Conservation (phyloP, 768 basidiomycete genomes). For the Collybia sordida region DNA sequence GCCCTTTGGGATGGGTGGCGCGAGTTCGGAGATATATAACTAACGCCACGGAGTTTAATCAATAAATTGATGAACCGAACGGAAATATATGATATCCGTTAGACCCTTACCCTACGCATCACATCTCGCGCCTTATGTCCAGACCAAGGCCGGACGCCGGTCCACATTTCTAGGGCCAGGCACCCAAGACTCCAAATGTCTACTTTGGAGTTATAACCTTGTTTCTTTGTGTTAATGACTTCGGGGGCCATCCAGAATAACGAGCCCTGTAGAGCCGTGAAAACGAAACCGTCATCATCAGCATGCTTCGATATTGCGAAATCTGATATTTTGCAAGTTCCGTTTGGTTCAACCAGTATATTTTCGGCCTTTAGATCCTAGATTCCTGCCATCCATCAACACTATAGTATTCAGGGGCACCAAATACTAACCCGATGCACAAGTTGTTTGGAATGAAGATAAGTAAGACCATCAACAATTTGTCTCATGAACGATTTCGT, state of each 20-base stretch:
- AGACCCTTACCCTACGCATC: slow-evolving; percentile 87
- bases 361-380: slow-evolving; percentile 97
- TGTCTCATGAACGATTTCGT: slow-evolving; percentile 90
- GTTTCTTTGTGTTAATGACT: slow-evolving; percentile 80
- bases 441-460: slow-evolving; percentile 88
- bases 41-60: slow-evolving; percentile 25
- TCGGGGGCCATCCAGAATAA: slow-evolving; percentile 99
- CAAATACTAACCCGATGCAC: slow-evolving; percentile 71
- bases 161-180: slow-evolving; percentile 97
- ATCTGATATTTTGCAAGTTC: slow-evolving; percentile 95
- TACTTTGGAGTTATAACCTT: slow-evolving; percentile 92
- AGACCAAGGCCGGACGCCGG: slow-evolving; percentile 88
- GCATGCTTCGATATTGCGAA: slow-evolving; percentile 95
- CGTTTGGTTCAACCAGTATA: slow-evolving; percentile 88
- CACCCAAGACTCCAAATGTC: slow-evolving; percentile 99
- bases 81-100: not conserved
- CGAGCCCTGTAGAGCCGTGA: slow-evolving; percentile 94
- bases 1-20: slow-evolving; percentile 86
- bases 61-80: not conserved
- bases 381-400: slow-evolving; percentile 1
- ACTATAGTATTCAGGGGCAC: not conserved
- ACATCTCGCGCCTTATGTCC: slow-evolving; percentile 86
- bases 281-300: slow-evolving; percentile 75
- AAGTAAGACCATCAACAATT: slow-evolving; percentile 87
- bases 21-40: slow-evolving; percentile 79